Evolutionary conservation across 129 eudicot genomes (phyloP).

Genomic region (Cynara cardunculus): DNA sequence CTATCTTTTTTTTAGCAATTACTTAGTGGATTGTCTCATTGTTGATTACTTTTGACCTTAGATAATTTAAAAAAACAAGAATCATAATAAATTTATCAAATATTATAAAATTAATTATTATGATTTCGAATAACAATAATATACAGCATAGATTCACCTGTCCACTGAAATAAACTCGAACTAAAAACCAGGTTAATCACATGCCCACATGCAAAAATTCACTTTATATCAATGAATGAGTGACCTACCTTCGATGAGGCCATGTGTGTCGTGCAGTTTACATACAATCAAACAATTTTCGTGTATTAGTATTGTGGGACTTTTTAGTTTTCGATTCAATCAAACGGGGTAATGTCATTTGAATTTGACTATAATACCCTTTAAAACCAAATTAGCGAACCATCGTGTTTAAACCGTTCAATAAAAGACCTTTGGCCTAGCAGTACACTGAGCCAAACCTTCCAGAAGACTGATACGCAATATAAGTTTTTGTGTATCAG

Average conservation of each 20-base stretch:
- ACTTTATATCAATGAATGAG: background rate
- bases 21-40: background rate
- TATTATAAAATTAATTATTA: background rate
- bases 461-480: too few species aligned
- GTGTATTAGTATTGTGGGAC: background rate
- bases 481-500: too few species aligned
- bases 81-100: too few species aligned
- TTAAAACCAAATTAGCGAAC: background rate
- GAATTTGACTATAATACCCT: background rate
- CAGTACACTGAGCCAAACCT: too few species aligned
- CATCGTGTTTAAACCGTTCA: background rate
- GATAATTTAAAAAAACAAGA: too few species aligned
- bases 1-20: too few species aligned
- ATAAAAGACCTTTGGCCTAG: background rate
- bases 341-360: background rate
- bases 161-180: background rate
- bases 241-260: background rate
- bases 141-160: background rate
- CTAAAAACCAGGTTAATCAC: background rate
- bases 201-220: background rate
- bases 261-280: background rate
- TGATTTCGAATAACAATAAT: background rate
- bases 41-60: too few species aligned
- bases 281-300: background rate
- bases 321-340: background rate